phyloP scores from a whole-genome alignment of 2,329 filamentous ascomycete genomes.

The Huntiella abstrusa region DNA sequence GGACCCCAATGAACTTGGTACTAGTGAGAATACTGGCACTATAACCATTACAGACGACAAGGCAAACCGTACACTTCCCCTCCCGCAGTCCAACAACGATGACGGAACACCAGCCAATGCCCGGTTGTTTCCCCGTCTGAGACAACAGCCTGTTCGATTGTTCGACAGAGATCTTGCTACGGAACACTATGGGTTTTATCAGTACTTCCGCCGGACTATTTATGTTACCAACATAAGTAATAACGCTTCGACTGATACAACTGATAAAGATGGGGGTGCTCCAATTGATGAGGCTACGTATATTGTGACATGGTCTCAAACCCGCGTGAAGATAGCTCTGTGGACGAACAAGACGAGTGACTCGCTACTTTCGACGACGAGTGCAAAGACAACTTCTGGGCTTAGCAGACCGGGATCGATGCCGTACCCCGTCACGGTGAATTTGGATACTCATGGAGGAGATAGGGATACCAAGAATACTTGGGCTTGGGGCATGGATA shows the following conservation, averaged over 20 bases:
- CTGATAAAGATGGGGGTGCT: constrained; percentile 31
- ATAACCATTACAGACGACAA: neutral
- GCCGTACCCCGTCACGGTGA: constrained; percentile 43
- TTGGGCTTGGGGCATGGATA: constrained; percentile 33
- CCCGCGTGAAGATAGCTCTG: constrained; percentile 44
- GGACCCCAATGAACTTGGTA: constrained; percentile 16
- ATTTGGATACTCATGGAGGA: constrained; percentile 44
- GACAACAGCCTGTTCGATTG: constrained; percentile 62
- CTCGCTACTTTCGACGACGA: constrained; percentile 18
- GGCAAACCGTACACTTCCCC: constrained; percentile 31
- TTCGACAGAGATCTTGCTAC: constrained; percentile 64
- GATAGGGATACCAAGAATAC: constrained; percentile 31
- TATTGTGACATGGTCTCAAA: constrained; percentile 39
- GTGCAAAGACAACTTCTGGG: constrained; percentile 11
- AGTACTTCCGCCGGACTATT: constrained; percentile 73
- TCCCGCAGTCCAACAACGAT: constrained; percentile 35
- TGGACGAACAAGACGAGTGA: constrained; percentile 35
- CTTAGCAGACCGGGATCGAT: constrained; percentile 34
- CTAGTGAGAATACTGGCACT: constrained; percentile 15
- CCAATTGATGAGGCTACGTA: constrained; percentile 32
- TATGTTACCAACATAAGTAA: constrained; percentile 49
- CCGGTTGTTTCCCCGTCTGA: constrained; percentile 49
- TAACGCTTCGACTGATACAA: constrained; percentile 26
- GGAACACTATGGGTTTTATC: constrained; percentile 90
- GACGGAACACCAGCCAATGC: constrained; percentile 59